Evolutionary conservation across 1,284 basidiomycete species (phyloP).

Genomic region (Vanrija sp.): DNA sequence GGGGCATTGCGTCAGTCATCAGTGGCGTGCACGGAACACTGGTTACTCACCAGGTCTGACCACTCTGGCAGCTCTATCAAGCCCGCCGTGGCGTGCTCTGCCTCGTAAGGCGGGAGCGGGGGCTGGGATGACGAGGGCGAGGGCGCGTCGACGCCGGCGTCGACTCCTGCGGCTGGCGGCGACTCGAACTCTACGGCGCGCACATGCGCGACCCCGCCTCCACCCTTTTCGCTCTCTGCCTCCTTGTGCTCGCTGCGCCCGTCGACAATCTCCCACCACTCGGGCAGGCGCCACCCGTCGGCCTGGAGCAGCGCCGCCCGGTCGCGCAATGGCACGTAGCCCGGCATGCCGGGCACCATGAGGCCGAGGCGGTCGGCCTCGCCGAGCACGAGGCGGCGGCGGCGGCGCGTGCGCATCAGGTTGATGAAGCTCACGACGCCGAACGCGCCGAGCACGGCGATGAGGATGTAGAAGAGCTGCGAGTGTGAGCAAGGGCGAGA

Average conservation of each 20-base stretch:
- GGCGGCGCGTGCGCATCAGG: conserved; percentile 31
- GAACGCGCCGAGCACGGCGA: conserved; percentile 41
- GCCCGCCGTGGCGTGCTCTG: too few species aligned
- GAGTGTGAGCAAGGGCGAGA: neutral
- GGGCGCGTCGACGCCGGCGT: too few species aligned
- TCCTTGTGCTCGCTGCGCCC: neutral
- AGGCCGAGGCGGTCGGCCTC: conserved; percentile 43
- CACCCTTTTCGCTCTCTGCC: neutral
- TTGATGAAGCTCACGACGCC: conserved; percentile 37
- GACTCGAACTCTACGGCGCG: neutral
- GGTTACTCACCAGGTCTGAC: too few species aligned
- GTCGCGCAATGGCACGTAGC: conserved; percentile 42
- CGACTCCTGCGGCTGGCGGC: too few species aligned
- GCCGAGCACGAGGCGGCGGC: conserved; percentile 28
- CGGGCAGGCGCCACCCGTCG: conserved; percentile 32
- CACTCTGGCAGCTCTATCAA: too few species aligned
- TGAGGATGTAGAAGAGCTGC: conserved; percentile 47
- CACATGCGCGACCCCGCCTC: neutral
- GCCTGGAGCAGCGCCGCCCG: conserved; percentile 18
- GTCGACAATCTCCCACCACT: conserved; percentile 40
- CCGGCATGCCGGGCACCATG: conserved; percentile 42
- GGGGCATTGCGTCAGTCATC: neutral
- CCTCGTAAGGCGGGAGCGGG: neutral
- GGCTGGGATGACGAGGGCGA: neutral
- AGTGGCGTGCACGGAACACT: too few species aligned